Evolutionary conservation across 2,329 filamentous ascomycete species (phyloP).

Genomic region (Fusarium nodosum): DNA sequence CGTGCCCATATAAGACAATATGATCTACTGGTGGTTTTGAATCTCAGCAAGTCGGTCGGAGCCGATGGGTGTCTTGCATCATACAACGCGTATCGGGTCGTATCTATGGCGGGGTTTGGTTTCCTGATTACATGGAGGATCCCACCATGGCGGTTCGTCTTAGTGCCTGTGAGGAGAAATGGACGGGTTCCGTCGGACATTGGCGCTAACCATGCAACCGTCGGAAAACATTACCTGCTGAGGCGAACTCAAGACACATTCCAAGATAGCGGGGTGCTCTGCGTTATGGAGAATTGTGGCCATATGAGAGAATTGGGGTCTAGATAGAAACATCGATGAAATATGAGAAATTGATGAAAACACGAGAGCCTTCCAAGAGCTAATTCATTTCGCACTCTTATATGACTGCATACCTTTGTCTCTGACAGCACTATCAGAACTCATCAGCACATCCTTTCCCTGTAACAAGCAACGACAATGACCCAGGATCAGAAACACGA

Average conservation of each 20-base stretch:
- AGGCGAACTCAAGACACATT: neutral
- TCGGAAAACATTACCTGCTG: slow-evolving; percentile 14
- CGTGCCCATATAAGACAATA: neutral
- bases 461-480: slow-evolving; percentile 9
- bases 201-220: slow-evolving; percentile 16
- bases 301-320: too few relatives aligned
- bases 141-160: slow-evolving; percentile 9
- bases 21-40: neutral
- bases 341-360: too few relatives aligned
- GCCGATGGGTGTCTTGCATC: too few relatives aligned
- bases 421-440: too few relatives aligned
- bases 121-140: neutral
- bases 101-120: too few relatives aligned
- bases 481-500: slow-evolving; percentile 53
- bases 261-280: slow-evolving; percentile 8
- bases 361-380: too few relatives aligned
- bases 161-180: neutral
- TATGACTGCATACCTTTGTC: too few relatives aligned
- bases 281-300: neutral
- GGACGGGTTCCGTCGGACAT: slow-evolving; percentile 5
- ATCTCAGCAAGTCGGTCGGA: neutral
- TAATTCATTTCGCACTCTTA: too few relatives aligned
- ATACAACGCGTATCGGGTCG: neutral
- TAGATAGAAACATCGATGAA: too few relatives aligned
- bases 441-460: too few relatives aligned